Evolutionary conservation across 2,329 filamentous ascomycete genomes (phyloP).

Genomic region (Pseudocercospora pini-densiflorae): DNA sequence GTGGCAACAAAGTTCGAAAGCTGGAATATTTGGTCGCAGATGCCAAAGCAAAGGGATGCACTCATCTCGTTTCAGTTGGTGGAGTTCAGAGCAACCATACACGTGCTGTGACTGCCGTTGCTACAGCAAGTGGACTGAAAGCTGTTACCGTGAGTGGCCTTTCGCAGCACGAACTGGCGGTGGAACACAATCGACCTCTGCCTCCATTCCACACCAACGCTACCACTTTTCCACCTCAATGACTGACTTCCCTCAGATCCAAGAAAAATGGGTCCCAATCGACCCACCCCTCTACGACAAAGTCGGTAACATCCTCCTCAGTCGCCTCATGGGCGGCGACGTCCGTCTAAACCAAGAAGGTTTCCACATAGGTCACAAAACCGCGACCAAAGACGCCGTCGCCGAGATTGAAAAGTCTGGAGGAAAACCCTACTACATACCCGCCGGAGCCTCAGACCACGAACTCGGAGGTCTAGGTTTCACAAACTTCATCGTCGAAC

Average conservation of each 20-base stretch:
- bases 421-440: constrained; percentile 71
- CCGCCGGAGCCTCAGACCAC: constrained; percentile 72
- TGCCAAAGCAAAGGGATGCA: constrained; percentile 35
- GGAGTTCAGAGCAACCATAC: constrained; percentile 47
- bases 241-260: constrained; percentile 1
- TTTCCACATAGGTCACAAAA: constrained; percentile 72
- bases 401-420: constrained; percentile 59
- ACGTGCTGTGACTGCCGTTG: constrained; percentile 42
- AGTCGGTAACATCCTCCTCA: constrained; percentile 74
- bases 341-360: constrained; percentile 60
- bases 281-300: constrained; percentile 41
- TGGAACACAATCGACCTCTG: neutral
- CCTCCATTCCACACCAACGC: neutral
- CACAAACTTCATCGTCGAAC: constrained; percentile 72
- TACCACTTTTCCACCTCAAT: neutral
- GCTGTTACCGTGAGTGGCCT: constrained; percentile 30
- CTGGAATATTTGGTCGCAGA: constrained; percentile 45
- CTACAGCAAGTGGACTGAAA: constrained; percentile 39
- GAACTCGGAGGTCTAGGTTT: constrained; percentile 72
- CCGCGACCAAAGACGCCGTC: constrained; percentile 57
- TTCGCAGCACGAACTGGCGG: neutral
- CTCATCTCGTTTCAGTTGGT: constrained; percentile 43
- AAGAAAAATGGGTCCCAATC: constrained; percentile 40
- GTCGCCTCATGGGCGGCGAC: constrained; percentile 57
- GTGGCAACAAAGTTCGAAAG: constrained; percentile 47